Evolutionary conservation across 768 basidiomycete genomes (phyloP).

Genomic region (Heimioporus sp.): DNA sequence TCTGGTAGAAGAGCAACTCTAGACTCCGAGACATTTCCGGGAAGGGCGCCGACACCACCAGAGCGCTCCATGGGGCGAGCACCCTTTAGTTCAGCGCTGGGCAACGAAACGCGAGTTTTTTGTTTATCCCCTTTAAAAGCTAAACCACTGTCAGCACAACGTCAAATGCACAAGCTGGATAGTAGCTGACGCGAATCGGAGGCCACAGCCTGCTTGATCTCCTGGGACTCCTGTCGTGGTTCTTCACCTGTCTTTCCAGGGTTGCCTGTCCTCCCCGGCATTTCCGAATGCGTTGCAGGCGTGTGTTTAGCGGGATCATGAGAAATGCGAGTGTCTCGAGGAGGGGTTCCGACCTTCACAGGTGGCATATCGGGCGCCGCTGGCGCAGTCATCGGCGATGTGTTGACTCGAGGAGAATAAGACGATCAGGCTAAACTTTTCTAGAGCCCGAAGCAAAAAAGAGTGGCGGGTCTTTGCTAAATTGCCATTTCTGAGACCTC

Average conservation of each 20-base stretch:
- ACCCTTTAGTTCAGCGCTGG: conserved; percentile 34
- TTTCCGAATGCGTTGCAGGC: not conserved
- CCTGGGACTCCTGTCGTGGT: not conserved
- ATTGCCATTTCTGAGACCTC: not conserved
- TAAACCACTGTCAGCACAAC: conserved; percentile 9
- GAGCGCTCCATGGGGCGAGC: conserved; percentile 30
- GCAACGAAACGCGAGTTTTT: conserved; percentile 26
- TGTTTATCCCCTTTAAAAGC: conserved; percentile 1
- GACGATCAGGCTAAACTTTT: not conserved
- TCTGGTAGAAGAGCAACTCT: conserved; percentile 50
- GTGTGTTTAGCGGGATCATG: not conserved
- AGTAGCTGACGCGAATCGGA: conserved; percentile 13
- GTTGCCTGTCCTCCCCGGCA: not conserved
- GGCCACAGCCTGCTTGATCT: not conserved
- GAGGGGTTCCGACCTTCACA: conserved; percentile 15
- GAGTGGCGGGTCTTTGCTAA: conserved; percentile 2
- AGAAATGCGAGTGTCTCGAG: conserved; percentile 14
- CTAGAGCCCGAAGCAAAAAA: not conserved
- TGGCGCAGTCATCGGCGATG: conserved; percentile 3
- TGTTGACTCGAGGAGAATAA: not conserved
- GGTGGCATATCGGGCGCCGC: conserved; percentile 16
- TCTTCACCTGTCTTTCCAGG: not conserved
- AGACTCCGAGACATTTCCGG: conserved; percentile 43
- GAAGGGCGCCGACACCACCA: conserved; percentile 48
- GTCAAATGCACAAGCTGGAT: not conserved